phyloP scores from a whole-genome alignment of 495 filamentous ascomycete genomes.

The Trichoderma virens region DNA sequence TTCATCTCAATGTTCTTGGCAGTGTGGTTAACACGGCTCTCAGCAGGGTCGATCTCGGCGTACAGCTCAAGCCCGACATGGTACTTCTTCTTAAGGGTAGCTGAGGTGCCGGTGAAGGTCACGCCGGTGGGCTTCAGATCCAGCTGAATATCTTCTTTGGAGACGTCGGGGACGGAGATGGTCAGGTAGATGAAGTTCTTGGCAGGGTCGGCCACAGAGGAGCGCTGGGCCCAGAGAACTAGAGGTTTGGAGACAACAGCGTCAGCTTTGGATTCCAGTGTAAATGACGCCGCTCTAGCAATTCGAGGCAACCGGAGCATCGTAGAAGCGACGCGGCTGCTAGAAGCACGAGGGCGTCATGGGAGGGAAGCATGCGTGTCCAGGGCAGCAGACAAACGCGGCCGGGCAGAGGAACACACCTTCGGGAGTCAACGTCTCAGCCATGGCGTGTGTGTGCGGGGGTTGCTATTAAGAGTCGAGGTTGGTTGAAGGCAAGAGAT shows the following conservation, averaged over 20 bases:
- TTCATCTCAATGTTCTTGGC: constrained; percentile 79
- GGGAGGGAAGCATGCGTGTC: not conserved
- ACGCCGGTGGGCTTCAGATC: constrained; percentile 71
- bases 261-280: constrained; percentile 20
- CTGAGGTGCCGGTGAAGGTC: constrained; percentile 71
- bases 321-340: not conserved
- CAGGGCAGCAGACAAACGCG: not conserved
- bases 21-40: constrained; percentile 76
- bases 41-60: constrained; percentile 77
- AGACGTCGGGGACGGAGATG: constrained; percentile 76
- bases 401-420: constrained; percentile 19
- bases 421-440: constrained; percentile 26
- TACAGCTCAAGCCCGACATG: constrained; percentile 82
- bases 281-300: not conserved
- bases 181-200: constrained; percentile 93
- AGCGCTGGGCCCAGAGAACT: constrained; percentile 99
- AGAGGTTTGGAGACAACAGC: constrained; percentile 15
- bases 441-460: constrained; percentile 20
- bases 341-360: not conserved
- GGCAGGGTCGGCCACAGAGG: constrained; percentile 63
- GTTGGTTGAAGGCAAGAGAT: constrained; percentile 7
- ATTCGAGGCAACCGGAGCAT: not conserved
- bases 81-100: constrained; percentile 74
- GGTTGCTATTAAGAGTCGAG: constrained; percentile 11
- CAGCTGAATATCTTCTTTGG: constrained; percentile 59